Evolutionary conservation across 768 basidiomycete genomes (phyloP).

Genomic region (Auriscalpium vulgare): DNA sequence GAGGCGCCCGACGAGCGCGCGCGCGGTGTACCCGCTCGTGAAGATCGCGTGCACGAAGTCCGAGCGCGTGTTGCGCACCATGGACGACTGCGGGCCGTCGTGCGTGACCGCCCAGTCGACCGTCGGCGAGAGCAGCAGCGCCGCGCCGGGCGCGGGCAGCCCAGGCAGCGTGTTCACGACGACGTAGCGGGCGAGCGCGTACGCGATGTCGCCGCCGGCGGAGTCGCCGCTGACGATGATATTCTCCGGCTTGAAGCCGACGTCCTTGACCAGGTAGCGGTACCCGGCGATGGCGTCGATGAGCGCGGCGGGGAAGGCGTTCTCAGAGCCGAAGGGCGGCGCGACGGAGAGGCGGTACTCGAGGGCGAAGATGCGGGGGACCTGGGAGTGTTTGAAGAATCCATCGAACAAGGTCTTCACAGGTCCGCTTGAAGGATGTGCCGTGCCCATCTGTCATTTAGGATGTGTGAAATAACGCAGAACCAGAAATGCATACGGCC

Average conservation of each 20-base stretch:
- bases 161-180: slow-evolving; percentile 14
- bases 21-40: not conserved
- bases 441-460: too few species aligned
- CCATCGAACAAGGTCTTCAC: slow-evolving; percentile 8
- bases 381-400: slow-evolving; percentile 3
- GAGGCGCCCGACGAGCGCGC: slow-evolving; percentile 12
- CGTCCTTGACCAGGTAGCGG: slow-evolving; percentile 50
- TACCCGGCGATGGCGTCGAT: slow-evolving; percentile 72
- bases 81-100: slow-evolving; percentile 1
- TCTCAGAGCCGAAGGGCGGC: slow-evolving; percentile 29
- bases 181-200: slow-evolving; percentile 55
- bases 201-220: slow-evolving; percentile 67
- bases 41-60: slow-evolving; percentile 4
- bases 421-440: too few species aligned
- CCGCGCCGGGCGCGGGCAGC: not conserved
- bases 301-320: slow-evolving; percentile 69
- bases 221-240: slow-evolving; percentile 74
- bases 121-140: slow-evolving; percentile 6
- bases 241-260: slow-evolving; percentile 51
- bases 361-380: not conserved
- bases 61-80: slow-evolving; percentile 2
- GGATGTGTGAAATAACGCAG: too few species aligned
- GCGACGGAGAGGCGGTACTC: slow-evolving; percentile 54
- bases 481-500: too few species aligned
- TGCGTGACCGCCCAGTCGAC: slow-evolving; percentile 3